Conservation (phyloP, 1,139 yeast genomes). For the Nakaseomyces delphensis region DNA sequence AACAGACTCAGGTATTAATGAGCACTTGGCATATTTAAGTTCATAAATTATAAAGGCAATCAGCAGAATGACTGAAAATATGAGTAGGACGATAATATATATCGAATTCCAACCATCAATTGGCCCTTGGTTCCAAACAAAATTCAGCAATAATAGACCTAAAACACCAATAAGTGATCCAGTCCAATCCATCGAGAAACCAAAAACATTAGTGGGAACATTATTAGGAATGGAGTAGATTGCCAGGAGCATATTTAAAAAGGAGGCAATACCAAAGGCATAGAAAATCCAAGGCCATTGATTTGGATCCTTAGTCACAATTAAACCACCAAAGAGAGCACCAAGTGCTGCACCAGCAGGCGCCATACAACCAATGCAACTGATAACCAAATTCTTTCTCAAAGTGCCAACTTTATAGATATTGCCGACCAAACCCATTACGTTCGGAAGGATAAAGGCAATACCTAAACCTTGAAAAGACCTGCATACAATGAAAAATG, state of each 20-base stretch:
- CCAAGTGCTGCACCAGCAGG: constrained; percentile 49
- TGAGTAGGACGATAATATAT: constrained; percentile 39
- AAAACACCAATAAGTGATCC: constrained; percentile 42
- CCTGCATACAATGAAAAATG: constrained; percentile 43
- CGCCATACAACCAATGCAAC: constrained; percentile 46
- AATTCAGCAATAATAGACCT: constrained; percentile 43
- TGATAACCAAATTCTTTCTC: constrained; percentile 44
- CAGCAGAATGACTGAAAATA: constrained; percentile 36
- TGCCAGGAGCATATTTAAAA: constrained; percentile 30
- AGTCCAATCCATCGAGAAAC: constrained; percentile 35
- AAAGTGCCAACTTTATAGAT: constrained; percentile 38
- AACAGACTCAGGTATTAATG: constrained; percentile 40
- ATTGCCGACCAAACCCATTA: constrained; percentile 44
- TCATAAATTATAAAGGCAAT: constrained; percentile 27
- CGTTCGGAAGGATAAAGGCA: constrained; percentile 46
- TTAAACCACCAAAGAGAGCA: constrained; percentile 41
- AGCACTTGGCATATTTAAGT: constrained; percentile 29
- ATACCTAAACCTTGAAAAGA: constrained; percentile 52
- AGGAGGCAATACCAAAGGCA: constrained; percentile 36
- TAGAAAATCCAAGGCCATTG: constrained; percentile 50
- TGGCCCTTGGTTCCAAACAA: constrained; percentile 50
- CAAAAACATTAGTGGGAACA: constrained; percentile 22
- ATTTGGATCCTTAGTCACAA: constrained; percentile 34
- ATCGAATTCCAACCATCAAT: constrained; percentile 42
- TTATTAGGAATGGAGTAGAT: constrained; percentile 35